Evolutionary conservation across 768 basidiomycete species (phyloP).

Genomic region (Macrolepiota dolichaula): DNA sequence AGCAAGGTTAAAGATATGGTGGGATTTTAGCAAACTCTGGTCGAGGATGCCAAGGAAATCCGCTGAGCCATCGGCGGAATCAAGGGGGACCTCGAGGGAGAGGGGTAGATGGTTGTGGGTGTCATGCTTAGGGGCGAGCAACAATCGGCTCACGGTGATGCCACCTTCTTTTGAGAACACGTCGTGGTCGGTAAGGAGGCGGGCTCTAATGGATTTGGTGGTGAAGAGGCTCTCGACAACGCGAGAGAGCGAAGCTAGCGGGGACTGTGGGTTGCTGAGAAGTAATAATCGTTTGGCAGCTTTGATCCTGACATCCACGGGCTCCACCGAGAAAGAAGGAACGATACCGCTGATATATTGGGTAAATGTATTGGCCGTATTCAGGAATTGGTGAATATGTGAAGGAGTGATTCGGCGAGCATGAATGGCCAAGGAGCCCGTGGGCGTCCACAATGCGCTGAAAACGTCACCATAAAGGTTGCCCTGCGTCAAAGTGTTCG

Average conservation of each 20-base stretch:
- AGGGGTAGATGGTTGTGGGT: conserved; percentile 45
- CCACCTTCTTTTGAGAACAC: conserved; percentile 73
- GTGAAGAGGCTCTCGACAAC: conserved; percentile 59
- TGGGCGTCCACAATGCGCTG: conserved; percentile 44
- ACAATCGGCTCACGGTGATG: conserved; percentile 61
- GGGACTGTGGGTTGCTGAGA: conserved; percentile 56
- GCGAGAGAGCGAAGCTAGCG: conserved; percentile 53
- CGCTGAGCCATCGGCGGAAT: conserved; percentile 41
- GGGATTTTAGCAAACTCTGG: conserved; percentile 72
- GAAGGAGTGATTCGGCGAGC: conserved; percentile 58
- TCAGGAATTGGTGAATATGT: conserved; percentile 50
- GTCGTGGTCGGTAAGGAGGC: conserved; percentile 69
- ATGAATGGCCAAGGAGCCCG: conserved; percentile 38
- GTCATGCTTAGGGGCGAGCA: conserved; percentile 51
- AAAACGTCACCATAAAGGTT: conserved; percentile 73
- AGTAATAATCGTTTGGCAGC: conserved; percentile 63
- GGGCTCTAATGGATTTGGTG: conserved; percentile 46
- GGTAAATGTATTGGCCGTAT: conserved; percentile 38
- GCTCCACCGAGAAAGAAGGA: conserved; percentile 14
- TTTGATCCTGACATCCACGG: conserved; percentile 20
- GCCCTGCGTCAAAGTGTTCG: conserved; percentile 57
- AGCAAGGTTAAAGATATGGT: conserved; percentile 66
- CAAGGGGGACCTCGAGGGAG: conserved; percentile 55
- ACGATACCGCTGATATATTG: conserved; percentile 34
- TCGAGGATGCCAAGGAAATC: conserved; percentile 80